These are phyloP conservation scores for Cichorium intybus DNA, from an alignment of 140 eudicot species.

Conservation along the genomic window DNA sequence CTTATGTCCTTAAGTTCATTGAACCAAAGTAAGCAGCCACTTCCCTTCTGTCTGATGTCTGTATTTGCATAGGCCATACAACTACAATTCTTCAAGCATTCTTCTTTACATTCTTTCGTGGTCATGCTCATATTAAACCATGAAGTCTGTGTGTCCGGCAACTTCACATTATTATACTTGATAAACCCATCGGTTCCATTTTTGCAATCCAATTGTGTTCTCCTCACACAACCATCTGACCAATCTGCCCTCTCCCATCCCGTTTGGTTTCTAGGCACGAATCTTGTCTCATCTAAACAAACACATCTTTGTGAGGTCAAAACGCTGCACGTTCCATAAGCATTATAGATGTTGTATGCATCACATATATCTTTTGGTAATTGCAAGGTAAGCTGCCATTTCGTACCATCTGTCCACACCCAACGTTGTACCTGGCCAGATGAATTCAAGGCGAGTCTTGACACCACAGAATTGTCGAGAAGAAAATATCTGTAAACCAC, in stretches of 20 bases:
- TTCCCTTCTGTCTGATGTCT: constrained; percentile 14
- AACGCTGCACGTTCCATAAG: constrained; percentile 33
- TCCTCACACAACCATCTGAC: constrained; percentile 41
- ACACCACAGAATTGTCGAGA: neutral
- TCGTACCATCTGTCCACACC: constrained; percentile 16
- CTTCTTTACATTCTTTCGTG: constrained; percentile 20
- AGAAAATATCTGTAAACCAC: constrained; percentile 19
- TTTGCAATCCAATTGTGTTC: constrained; percentile 13
- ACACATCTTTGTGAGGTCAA: constrained; percentile 18
- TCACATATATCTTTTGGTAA: constrained; percentile 38
- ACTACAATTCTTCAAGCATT: constrained; percentile 33
- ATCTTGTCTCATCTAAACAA: constrained; percentile 31
- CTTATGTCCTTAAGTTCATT: constrained; percentile 28
- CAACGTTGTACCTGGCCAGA: constrained; percentile 15
- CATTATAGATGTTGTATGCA: constrained; percentile 23
- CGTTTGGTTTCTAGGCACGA: constrained; percentile 17
- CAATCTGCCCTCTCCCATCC: constrained; percentile 37
- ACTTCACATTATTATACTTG: constrained; percentile 23
- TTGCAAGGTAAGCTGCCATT: constrained; percentile 17
- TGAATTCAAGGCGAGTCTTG: constrained; percentile 26
- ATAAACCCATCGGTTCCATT: constrained; percentile 30
- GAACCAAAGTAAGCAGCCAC: constrained; percentile 39
- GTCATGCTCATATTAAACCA: constrained; percentile 29
- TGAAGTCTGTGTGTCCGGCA: constrained; percentile 33
- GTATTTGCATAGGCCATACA: constrained; percentile 41